Conservation (phyloP, 2,329 filamentous ascomycete genomes). For the Tolypocladium paradoxum region DNA sequence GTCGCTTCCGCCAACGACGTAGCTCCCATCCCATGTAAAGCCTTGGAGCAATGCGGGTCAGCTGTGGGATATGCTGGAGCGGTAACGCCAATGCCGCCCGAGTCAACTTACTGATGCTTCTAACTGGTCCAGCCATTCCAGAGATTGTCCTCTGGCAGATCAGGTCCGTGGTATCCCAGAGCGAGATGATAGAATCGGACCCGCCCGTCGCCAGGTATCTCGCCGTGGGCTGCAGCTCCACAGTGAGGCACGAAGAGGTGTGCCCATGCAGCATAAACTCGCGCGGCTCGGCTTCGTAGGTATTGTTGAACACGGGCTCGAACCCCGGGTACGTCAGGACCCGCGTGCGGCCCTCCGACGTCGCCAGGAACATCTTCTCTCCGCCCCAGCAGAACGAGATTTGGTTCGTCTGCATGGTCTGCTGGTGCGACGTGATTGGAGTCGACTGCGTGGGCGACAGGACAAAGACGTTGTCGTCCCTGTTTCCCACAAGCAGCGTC, state of each 20-base stretch:
- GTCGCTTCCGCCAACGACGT: slow-evolving; percentile 62
- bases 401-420: slow-evolving; percentile 58
- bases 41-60: slow-evolving; percentile 25
- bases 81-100: not conserved
- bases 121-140: slow-evolving; percentile 57
- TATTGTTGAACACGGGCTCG: slow-evolving; percentile 41
- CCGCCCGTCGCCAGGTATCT: slow-evolving; percentile 65
- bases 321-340: slow-evolving; percentile 59
- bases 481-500: slow-evolving; percentile 61
- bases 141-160: slow-evolving; percentile 63
- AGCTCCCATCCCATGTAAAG: slow-evolving; percentile 71
- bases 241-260: slow-evolving; percentile 59
- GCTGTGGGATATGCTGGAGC: not conserved
- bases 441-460: slow-evolving; percentile 49
- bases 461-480: slow-evolving; percentile 52
- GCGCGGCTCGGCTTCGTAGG: slow-evolving; percentile 29
- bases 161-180: slow-evolving; percentile 74
- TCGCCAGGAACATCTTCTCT: slow-evolving; percentile 58
- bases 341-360: slow-evolving; percentile 58
- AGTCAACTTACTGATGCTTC: slow-evolving; percentile 50
- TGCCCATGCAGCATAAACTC: slow-evolving; percentile 61
- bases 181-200: slow-evolving; percentile 61
- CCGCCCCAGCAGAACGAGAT: slow-evolving; percentile 66
- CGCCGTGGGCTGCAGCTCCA: slow-evolving; percentile 60
- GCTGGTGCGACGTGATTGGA: slow-evolving; percentile 47